Percentiles rank a stretch among this genome's conserved stretches.
phyloP scores from a whole-genome alignment of 352 stramenopile genomes.

The Phytophthora ramorum region DNA sequence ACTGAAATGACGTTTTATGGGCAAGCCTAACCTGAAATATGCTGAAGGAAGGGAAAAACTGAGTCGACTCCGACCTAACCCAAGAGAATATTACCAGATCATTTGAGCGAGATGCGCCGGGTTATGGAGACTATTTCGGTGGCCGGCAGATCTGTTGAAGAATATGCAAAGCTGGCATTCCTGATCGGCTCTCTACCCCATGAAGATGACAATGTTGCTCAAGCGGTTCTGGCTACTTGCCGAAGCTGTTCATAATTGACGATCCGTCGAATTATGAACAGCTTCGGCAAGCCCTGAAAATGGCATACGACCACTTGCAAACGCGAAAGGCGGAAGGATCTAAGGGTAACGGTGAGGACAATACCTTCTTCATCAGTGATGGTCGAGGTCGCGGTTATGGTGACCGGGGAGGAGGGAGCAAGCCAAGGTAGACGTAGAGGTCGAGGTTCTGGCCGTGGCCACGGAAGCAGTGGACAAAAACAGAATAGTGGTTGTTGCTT shows the following conservation, averaged over 20 bases:
- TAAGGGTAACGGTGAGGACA: background rate
- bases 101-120: background rate
- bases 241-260: background rate
- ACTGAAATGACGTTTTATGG: background rate
- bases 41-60: background rate
- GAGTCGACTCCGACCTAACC: background rate
- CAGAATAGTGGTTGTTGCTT: too few relatives aligned
- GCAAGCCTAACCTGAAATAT: slow-evolving; percentile 3
- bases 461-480: too few relatives aligned
- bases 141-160: background rate
- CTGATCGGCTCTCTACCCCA: background rate
- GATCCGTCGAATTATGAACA: background rate
- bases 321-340: background rate
- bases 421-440: too few relatives aligned
- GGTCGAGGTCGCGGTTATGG: background rate
- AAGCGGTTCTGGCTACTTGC: background rate
- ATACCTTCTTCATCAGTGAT: background rate
- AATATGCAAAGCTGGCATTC: background rate
- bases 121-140: background rate
- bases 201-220: background rate
- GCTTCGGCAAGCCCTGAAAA: background rate
- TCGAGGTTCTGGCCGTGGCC: too few relatives aligned
- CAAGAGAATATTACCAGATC: background rate
- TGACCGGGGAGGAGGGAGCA: too few relatives aligned
- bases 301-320: background rate